Evolutionary conservation across 331 rosid genomes (phyloP), one percentile per base, ranked within the genome.

Genomic region (Erythrophleum ivorense): DNA sequence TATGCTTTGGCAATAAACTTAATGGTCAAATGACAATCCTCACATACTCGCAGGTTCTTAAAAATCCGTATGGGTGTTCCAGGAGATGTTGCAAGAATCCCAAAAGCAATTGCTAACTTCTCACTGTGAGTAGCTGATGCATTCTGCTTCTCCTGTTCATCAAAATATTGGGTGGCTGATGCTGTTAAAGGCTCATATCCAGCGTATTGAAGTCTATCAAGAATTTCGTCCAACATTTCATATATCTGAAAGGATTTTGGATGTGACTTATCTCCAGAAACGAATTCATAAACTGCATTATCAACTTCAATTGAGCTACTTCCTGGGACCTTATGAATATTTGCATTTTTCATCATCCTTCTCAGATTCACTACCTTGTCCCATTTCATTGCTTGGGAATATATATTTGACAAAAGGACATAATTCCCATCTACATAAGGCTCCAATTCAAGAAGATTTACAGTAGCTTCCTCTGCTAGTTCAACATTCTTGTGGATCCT

Each of bases 231-330:
- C 73, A 82, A 34, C 81, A 82, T 75, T 66, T 67, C 62, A 67
- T 82, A 68, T 53, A 75, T 82, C 77, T 29, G 64, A 10, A n/a
- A 16, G n/a, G 81, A 82, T 57, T 82, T 75, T 7, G 72, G 85
- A 69, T 82, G 85, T 3, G 73, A 76, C 60, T 76, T 69, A 48
- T 82, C 81, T 36, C 77, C 81, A 3, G 81, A 67, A 59, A 76
- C 63, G n/a, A 82, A 82, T 67, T 82, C 85, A 67, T 55, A 67
- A 10, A 82, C 81, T 5, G 62, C 52, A 82, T 76, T 68, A 68
- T 68, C 81, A 66, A 82, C 77, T 66, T 82, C 85, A 58, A 82
- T 66, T 48, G 81, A 82, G 77, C 85, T 82, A 45, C 77, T 55
- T 54, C 85, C 81, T 0, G 81, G 85, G 57, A 82, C 57, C 49